Evolutionary conservation across 2,329 filamentous ascomycete genomes (phyloP).

Genomic region (Aspergillus thermomutatus): DNA sequence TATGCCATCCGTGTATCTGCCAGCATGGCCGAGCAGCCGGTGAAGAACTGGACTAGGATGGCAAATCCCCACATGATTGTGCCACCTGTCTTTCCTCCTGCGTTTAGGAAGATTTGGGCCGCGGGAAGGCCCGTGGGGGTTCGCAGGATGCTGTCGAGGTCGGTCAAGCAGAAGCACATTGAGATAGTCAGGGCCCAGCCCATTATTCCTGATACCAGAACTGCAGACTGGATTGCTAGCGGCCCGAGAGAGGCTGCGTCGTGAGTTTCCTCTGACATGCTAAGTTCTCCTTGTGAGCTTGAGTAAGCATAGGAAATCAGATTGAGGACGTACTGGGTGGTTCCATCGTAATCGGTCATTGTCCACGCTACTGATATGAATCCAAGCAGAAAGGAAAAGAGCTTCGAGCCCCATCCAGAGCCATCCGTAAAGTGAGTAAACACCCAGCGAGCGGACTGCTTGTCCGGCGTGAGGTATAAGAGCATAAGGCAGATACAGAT

Average conservation of each 20-base stretch:
- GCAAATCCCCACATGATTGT: conserved; percentile 61
- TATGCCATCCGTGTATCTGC: conserved; percentile 62
- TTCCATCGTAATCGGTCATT: conserved; percentile 68
- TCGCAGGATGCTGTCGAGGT: conserved; percentile 54
- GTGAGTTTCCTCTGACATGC: conserved; percentile 65
- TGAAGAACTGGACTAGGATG: conserved; percentile 64
- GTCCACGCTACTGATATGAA: conserved; percentile 48
- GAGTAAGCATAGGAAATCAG: neutral
- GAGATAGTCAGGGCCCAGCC: conserved; percentile 64
- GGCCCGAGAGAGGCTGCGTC: conserved; percentile 60
- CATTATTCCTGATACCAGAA: conserved; percentile 57
- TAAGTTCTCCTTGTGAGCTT: conserved; percentile 16
- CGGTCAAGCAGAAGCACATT: conserved; percentile 60
- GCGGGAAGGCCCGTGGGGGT: conserved; percentile 60
- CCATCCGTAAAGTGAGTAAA: conserved; percentile 60
- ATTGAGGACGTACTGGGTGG: conserved; percentile 52
- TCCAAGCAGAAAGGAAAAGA: conserved; percentile 61
- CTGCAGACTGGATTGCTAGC: conserved; percentile 56
- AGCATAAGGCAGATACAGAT: conserved; percentile 59
- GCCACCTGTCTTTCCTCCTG: conserved; percentile 55
- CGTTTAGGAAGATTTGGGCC: conserved; percentile 59
- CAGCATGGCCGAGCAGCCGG: conserved; percentile 61
- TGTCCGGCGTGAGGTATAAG: conserved; percentile 56
- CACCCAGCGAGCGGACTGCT: conserved; percentile 58
- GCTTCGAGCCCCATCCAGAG: conserved; percentile 60